Evolutionary conservation across 805 yeast genomes (phyloP).

Genomic region (Wickerhamiella musiphila): DNA sequence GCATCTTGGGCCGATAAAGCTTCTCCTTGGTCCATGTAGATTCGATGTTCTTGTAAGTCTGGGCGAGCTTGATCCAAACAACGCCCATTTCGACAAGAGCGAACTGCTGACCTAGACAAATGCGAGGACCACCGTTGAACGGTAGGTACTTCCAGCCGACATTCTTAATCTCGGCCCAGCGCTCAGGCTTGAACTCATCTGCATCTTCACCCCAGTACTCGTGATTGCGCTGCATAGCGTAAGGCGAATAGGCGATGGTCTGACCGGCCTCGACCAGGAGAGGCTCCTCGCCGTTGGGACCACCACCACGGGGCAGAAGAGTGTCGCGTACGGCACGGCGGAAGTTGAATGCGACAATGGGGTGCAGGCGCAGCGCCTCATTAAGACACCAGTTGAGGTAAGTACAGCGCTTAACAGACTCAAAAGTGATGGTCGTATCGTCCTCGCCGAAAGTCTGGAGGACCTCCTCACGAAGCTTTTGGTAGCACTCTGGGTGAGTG

Average conservation of each 20-base stretch:
- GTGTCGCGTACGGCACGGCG: conserved; percentile 27
- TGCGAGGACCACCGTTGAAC: conserved; percentile 33
- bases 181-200: conserved; percentile 26
- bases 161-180: conserved; percentile 24
- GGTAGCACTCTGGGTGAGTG: conserved; percentile 23
- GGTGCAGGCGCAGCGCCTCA: conserved; percentile 29
- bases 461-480: conserved; percentile 19
- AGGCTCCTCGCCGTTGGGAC: conserved; percentile 23
- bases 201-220: conserved; percentile 27
- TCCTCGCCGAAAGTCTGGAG: conserved; percentile 13
- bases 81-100: conserved; percentile 28
- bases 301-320: conserved; percentile 31
- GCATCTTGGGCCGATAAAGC: not conserved
- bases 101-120: conserved; percentile 33
- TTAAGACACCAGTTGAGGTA: conserved; percentile 28
- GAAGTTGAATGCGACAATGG: conserved; percentile 30
- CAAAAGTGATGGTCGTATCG: conserved; percentile 22
- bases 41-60: conserved; percentile 4
- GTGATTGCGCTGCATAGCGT: conserved; percentile 24
- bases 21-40: too few relatives aligned
- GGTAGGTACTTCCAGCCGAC: conserved; percentile 29
- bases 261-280: conserved; percentile 25
- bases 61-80: conserved; percentile 5
- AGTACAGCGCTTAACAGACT: conserved; percentile 28
- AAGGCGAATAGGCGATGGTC: conserved; percentile 22